Evolutionary conservation across 2,329 filamentous ascomycete species (phyloP).

Genomic region (Calonectria fujianensis): DNA sequence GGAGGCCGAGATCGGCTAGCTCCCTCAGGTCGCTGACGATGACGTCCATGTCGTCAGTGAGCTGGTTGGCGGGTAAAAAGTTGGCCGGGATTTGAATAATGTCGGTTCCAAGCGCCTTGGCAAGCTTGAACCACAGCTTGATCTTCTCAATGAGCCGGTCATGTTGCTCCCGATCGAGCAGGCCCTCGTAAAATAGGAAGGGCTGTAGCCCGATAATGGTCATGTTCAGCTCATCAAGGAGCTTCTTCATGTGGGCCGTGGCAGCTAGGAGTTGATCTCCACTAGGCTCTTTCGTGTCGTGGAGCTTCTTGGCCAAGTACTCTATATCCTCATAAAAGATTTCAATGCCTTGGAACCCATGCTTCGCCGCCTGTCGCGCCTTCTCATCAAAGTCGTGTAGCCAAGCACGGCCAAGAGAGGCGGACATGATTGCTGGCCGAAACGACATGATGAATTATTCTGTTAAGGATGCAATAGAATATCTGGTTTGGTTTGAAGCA

Average conservation of each 20-base stretch:
- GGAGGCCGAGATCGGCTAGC: conserved; percentile 79
- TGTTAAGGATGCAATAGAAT: not conserved
- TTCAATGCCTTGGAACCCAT: conserved; percentile 80
- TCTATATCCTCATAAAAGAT: conserved; percentile 84
- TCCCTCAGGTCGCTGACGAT: conserved; percentile 78
- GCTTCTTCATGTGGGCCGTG: conserved; percentile 70
- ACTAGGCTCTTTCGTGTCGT: conserved; percentile 55
- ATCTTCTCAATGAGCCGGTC: conserved; percentile 81
- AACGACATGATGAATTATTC: conserved; percentile 13
- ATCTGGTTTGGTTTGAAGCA: not conserved
- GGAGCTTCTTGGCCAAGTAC: conserved; percentile 70
- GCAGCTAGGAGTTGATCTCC: conserved; percentile 70
- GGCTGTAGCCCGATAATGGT: conserved; percentile 81
- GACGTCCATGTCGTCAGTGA: conserved; percentile 69
- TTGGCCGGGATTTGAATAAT: conserved; percentile 83
- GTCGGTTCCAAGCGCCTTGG: conserved; percentile 80
- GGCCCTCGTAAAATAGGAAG: conserved; percentile 84
- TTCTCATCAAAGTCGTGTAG: conserved; percentile 80
- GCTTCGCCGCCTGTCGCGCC: conserved; percentile 63
- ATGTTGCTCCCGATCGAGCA: conserved; percentile 76
- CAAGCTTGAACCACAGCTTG: conserved; percentile 75
- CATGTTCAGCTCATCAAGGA: conserved; percentile 73
- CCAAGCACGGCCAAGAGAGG: conserved; percentile 43
- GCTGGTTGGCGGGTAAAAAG: conserved; percentile 72
- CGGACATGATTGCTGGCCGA: conserved; percentile 36